Percentiles rank a stretch among this genome's conserved stretches.
These are phyloP conservation scores for Termitomyces eurrhizus DNA, from an alignment of 768 basidiomycete genomes.

Conservation along the genomic window DNA sequence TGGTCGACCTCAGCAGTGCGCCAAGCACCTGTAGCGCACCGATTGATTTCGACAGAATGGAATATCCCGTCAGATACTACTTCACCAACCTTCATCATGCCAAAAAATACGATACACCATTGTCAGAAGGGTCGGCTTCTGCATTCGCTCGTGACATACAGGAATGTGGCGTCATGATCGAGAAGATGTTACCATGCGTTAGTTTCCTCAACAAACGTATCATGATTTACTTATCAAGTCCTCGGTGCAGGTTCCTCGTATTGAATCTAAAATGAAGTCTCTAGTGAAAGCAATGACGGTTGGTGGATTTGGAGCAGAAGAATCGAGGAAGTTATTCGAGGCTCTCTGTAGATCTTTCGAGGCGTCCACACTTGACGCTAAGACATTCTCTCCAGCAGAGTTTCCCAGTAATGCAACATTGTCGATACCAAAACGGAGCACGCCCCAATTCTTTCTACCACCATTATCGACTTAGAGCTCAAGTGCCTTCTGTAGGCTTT, in stretches of 20 bases:
- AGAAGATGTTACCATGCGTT: constrained; percentile 31
- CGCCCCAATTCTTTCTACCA: neutral
- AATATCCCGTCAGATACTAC: constrained; percentile 26
- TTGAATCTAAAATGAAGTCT: constrained; percentile 36
- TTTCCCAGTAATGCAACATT: neutral
- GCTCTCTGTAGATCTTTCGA: constrained; percentile 43
- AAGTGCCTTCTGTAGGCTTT: neutral
- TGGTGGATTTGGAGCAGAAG: constrained; percentile 47
- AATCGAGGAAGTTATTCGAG: constrained; percentile 46
- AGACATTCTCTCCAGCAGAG: neutral
- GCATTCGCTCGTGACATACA: constrained; percentile 35
- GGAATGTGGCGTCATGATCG: constrained; percentile 37
- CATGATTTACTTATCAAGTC: neutral
- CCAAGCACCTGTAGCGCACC: constrained; percentile 17
- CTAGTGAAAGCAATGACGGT: constrained; percentile 45
- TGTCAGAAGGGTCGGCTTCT: constrained; percentile 4
- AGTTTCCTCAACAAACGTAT: constrained; percentile 10
- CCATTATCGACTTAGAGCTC: neutral
- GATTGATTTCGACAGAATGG: constrained; percentile 15
- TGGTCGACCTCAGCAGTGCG: constrained; percentile 39
- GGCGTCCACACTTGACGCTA: constrained; percentile 33
- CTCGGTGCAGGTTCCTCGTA: constrained; percentile 32
- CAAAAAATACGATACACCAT: constrained; percentile 16
- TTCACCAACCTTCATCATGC: constrained; percentile 27
- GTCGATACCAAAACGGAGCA: constrained; percentile 8